Evolutionary conservation across 116 monocot species (phyloP).

Genomic region (Trichopus zeylanicus): DNA sequence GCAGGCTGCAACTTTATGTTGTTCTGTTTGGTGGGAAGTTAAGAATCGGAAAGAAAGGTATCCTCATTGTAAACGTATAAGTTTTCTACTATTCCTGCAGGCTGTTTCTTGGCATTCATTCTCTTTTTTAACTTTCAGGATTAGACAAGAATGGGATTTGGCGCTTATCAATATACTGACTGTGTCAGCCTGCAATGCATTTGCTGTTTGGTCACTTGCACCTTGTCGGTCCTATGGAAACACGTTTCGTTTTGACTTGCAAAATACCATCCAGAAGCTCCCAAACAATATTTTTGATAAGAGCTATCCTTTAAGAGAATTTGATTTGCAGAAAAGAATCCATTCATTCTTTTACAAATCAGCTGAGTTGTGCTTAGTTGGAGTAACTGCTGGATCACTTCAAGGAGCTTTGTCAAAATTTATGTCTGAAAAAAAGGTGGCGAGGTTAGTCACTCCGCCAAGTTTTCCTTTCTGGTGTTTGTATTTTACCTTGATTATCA

Average conservation of each 20-base stretch:
- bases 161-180: conserved; percentile 86
- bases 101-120: neutral
- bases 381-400: conserved; percentile 58
- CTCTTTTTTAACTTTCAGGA: conserved; percentile 36
- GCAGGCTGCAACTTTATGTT: conserved; percentile 58
- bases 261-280: conserved; percentile 93
- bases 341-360: conserved; percentile 92
- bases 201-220: conserved; percentile 91
- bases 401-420: conserved; percentile 72
- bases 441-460: conserved; percentile 25
- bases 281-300: conserved; percentile 96
- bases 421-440: conserved; percentile 53
- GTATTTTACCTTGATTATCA: neutral
- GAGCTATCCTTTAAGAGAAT: conserved; percentile 84
- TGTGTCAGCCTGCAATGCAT: conserved; percentile 72
- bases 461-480: neutral
- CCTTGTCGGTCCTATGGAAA: conserved; percentile 96
- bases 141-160: conserved; percentile 94
- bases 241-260: conserved; percentile 82
- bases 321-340: conserved; percentile 84
- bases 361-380: conserved; percentile 67
- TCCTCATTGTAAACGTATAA: neutral
- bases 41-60: conserved; percentile 93
- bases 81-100: neutral
- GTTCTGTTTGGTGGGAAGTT: conserved; percentile 81